Percentiles rank a stretch among this genome's conserved stretches.
Evolutionary conservation across 352 stramenopile genomes (phyloP).

Genomic region (Pythium dissotocum): DNA sequence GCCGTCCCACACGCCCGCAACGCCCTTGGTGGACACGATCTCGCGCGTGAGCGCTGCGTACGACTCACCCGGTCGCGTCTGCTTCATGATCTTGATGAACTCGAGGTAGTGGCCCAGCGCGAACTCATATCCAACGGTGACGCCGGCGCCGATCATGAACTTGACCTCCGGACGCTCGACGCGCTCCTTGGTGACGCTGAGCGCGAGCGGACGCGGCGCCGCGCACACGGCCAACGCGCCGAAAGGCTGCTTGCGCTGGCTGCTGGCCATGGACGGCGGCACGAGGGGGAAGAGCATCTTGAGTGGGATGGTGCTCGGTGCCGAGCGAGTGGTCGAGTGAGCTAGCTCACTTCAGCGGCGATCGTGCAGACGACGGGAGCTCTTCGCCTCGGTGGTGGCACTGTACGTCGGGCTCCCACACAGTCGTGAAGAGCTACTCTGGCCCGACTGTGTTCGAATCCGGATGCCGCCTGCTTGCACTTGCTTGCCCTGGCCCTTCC

Average conservation of each 20-base stretch:
- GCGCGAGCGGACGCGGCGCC: slow-evolving; percentile 30
- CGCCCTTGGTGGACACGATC: slow-evolving; percentile 89
- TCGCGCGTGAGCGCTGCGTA: slow-evolving; percentile 78
- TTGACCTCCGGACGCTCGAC: slow-evolving; percentile 70
- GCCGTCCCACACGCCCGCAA: slow-evolving; percentile 91
- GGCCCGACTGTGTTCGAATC: not conserved
- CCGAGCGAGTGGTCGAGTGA: slow-evolving; percentile 23
- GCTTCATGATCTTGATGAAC: slow-evolving; percentile 95
- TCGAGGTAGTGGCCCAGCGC: slow-evolving; percentile 90
- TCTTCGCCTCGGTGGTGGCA: not conserved
- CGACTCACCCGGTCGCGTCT: slow-evolving; percentile 78
- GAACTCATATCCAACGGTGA: slow-evolving; percentile 90
- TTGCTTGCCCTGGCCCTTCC: not conserved
- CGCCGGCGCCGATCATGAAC: slow-evolving; percentile 80
- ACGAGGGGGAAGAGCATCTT: slow-evolving; percentile 21
- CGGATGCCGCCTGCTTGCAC: not conserved
- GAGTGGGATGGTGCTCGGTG: not conserved
- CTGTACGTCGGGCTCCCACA: not conserved
- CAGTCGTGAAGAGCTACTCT: not conserved
- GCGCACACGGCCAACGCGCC: slow-evolving; percentile 9
- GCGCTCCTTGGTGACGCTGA: slow-evolving; percentile 24
- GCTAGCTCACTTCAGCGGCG: not conserved
- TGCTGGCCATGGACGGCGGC: slow-evolving; percentile 3
- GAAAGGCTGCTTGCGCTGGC: slow-evolving; percentile 5
- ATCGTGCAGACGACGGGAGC: not conserved